These are phyloP conservation scores for Pseudozyma sp. DNA, from an alignment of 1,284 basidiomycete genomes.

Conservation along the genomic window DNA sequence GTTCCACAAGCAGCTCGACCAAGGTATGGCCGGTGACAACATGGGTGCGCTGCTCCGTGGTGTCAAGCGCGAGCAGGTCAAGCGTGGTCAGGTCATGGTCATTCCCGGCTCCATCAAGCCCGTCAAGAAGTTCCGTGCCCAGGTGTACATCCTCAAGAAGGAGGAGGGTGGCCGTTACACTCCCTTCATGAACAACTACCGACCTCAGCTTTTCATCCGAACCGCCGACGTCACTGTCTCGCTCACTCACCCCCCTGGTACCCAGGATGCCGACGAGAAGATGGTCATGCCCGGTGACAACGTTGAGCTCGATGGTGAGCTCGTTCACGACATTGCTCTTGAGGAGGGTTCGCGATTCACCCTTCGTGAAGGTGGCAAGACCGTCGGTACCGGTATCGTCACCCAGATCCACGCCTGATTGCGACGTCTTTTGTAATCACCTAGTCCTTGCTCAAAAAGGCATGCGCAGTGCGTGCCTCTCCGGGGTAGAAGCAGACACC, in stretches of 20 bases:
- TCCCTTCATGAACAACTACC: constrained; percentile 96
- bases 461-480: constrained; percentile 8
- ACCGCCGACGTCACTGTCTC: constrained; percentile 92
- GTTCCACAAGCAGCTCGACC: constrained; percentile 99
- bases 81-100: constrained; percentile 90
- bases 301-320: constrained; percentile 88
- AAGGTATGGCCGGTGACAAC: constrained; percentile 98
- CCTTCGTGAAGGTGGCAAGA: constrained; percentile 95
- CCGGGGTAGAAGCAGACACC: neutral
- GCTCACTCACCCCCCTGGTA: constrained; percentile 86
- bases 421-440: neutral
- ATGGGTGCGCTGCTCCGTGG: constrained; percentile 98
- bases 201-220: constrained; percentile 94
- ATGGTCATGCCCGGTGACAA: constrained; percentile 99
- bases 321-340: constrained; percentile 88
- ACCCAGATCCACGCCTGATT: constrained; percentile 61
- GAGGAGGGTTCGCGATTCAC: constrained; percentile 96
- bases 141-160: constrained; percentile 78
- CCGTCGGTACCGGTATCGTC: constrained; percentile 70
- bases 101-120: constrained; percentile 93
- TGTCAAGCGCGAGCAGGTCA: constrained; percentile 95
- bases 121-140: constrained; percentile 82
- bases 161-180: constrained; percentile 98
- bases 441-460: constrained; percentile 10
- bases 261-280: constrained; percentile 70